These are phyloP conservation scores for Tuber aestivum DNA, from an alignment of 495 filamentous ascomycete genomes.

Conservation along the genomic window DNA sequence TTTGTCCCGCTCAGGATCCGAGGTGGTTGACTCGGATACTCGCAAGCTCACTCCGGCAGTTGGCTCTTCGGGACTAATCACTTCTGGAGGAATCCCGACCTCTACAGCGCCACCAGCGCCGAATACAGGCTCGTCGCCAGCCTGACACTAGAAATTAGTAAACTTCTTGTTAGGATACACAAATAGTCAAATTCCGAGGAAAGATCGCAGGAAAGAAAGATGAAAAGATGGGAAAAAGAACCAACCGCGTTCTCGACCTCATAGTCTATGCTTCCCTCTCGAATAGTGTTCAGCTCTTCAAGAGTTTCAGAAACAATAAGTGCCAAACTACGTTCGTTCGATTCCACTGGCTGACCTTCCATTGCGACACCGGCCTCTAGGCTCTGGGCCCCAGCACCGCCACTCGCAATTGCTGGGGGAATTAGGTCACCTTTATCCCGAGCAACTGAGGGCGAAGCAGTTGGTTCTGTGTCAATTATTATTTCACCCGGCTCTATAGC, in stretches of 20 bases:
- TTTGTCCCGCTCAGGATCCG: neutral
- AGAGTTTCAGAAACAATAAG: neutral
- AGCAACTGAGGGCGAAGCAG: neutral
- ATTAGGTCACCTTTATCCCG: neutral
- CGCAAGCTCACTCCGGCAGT: neutral
- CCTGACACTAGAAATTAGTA: constrained; percentile 11
- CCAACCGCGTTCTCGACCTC: constrained; percentile 28
- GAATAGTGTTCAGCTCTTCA: neutral
- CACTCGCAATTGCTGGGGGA: neutral
- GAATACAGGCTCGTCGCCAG: constrained; percentile 30
- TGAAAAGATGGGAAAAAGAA: neutral
- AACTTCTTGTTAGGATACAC: constrained; percentile 6
- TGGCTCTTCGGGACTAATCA: constrained; percentile 12
- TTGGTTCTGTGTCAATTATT: neutral
- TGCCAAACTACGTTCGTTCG: neutral
- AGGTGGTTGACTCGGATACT: neutral
- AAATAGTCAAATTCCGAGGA: neutral
- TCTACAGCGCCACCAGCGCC: constrained; percentile 16
- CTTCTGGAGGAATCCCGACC: constrained; percentile 25
- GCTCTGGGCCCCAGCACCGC: constrained; percentile 1
- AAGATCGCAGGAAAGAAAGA: neutral
- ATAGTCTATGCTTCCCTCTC: constrained; percentile 23
- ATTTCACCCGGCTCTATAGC: constrained; percentile 13
- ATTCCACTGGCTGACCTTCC: neutral
- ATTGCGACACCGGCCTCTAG: neutral